Conservation (phyloP, 306 rosid species). For the Ziziphus jujuba region DNA sequence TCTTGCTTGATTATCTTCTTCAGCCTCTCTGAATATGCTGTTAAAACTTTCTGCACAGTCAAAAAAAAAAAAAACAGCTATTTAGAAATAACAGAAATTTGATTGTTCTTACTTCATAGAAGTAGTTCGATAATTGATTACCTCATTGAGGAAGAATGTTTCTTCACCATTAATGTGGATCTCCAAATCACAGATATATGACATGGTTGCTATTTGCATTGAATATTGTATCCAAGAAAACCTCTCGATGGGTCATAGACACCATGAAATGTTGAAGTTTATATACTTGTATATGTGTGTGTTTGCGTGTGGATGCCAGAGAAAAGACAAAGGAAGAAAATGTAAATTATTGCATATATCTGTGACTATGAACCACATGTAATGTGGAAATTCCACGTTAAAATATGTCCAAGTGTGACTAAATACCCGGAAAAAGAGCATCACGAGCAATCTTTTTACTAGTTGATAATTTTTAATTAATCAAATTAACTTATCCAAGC, state of each 20-base stretch:
- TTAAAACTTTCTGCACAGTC: constrained; percentile 47
- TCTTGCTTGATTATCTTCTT: constrained; percentile 46
- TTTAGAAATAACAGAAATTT: background rate
- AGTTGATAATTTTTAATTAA: no score
- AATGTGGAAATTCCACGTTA: no score
- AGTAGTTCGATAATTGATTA: constrained; percentile 10
- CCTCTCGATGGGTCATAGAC: constrained; percentile 2
- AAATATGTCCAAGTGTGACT: no score
- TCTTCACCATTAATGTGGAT: constrained; percentile 55
- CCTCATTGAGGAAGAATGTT: constrained; percentile 55
- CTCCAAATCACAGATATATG: constrained; percentile 45
- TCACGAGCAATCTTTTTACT: no score
- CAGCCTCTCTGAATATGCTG: constrained; percentile 46
- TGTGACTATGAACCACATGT: no score
- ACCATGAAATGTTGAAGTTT: background rate
- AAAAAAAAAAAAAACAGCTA: background rate
- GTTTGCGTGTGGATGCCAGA: background rate
- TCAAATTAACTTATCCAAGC: no score
- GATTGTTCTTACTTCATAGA: background rate
- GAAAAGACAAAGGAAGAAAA: no score
- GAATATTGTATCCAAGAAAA: constrained; percentile 18
- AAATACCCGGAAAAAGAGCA: no score
- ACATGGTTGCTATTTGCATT: constrained; percentile 42
- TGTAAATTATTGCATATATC: no score
- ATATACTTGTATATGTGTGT: background rate